A percentile compares a stretch with the other conserved stretches of the same genome.
Conservation (phyloP, 176 grass and related monocot species). For the Thalia dealbata region DNA sequence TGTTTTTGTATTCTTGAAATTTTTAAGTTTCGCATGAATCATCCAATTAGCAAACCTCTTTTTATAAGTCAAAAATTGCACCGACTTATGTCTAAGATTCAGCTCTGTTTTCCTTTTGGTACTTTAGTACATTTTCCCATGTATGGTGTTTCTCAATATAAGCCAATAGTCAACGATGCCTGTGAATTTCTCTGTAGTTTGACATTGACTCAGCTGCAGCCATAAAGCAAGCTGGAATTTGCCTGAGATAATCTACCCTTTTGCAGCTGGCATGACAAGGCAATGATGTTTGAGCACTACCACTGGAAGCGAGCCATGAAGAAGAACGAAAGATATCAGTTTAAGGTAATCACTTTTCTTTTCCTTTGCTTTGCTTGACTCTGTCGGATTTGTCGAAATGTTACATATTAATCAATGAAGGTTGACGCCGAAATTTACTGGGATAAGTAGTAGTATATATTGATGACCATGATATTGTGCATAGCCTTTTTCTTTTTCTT, state of each 20-base stretch:
- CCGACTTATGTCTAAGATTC: background rate
- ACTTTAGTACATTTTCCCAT: background rate
- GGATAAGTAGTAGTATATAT: background rate
- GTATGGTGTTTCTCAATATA: background rate
- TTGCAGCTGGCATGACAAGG: conserved; percentile 36
- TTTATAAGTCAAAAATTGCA: background rate
- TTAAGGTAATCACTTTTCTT: background rate
- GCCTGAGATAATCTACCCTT: background rate
- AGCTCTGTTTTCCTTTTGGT: background rate
- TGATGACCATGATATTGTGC: no score
- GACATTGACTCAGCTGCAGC: background rate
- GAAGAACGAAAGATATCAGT: conserved; percentile 25
- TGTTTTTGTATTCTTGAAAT: no score
- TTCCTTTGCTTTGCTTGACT: background rate
- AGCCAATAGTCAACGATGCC: no score
- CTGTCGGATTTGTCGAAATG: background rate
- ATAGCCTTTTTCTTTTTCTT: no score
- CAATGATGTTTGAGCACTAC: conserved; percentile 34
- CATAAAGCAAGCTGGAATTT: background rate
- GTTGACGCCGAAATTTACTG: background rate
- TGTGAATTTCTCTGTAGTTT: background rate
- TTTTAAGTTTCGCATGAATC: no score
- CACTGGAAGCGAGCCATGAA: conserved; percentile 33
- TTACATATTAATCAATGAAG: background rate
- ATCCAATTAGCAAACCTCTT: background rate